Evolutionary conservation across 768 basidiomycete species (phyloP), one percentile per base, ranked within the genome.

Genomic region (Candolleomyces efflorescens): DNA sequence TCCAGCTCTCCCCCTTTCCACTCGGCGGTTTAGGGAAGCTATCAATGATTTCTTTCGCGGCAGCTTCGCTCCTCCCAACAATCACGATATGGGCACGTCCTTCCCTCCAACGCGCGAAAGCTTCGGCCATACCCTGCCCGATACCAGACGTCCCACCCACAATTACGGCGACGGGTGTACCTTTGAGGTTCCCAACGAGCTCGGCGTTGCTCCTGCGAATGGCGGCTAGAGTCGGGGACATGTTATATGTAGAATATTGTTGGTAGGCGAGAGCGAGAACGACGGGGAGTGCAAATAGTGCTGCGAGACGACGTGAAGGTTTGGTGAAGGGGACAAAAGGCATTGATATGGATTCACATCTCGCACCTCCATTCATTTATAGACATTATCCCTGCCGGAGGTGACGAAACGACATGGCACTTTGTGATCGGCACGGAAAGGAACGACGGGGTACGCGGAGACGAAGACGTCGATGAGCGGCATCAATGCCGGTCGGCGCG

Each of bases 51-150:
- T 64, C 50, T 47, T 79, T 72, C 5, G 79, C 81, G 15, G 79
- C 76, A n/a, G 68, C 68, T 39, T 73, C 68, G 64, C 80, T 82
- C 45, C 81, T 75, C 5, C 82, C 82, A 45, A 78, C 67, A 55
- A 83, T 72, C 59, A 82, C 64, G 65, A 82, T 80, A 55, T 76
- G 75, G 6, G 74, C 73, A 47, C 76, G 73, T 10, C 81, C 80
- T 24, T 75, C 68, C 1, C 75, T 77, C 64, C 75, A 69, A 1
- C 64, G 60, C 4, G 75, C 79, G 59, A 82, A 78, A 4, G 72
- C 68, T 45, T 75, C 71, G 1, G 75, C 78, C 62, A 78, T 74
- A 0, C 72, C 75, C 56, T 74, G 72, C 0, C 81, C 81, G 13
- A 77, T 75, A 15, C 76, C 80, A 5, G 74, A 72, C 5, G 75